Evolutionary conservation across 2,329 filamentous ascomycete species (phyloP).

Genomic region (Neocucurbitaria cava): DNA sequence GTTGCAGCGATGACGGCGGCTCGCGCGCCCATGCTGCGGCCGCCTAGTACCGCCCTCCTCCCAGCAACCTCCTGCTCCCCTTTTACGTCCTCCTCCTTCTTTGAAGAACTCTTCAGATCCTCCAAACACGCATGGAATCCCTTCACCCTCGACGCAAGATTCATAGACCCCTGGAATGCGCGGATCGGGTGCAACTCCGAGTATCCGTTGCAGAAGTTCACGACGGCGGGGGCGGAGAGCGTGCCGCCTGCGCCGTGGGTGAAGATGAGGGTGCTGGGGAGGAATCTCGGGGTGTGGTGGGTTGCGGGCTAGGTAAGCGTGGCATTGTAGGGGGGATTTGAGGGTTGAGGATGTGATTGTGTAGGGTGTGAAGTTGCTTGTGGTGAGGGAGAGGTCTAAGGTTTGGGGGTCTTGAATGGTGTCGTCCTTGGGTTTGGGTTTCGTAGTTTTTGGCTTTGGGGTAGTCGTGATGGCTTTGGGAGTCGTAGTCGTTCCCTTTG

Average conservation of each 20-base stretch:
- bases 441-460: not conserved
- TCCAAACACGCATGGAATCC: conserved; percentile 48
- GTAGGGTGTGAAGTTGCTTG: conserved; percentile 1
- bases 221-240: conserved; percentile 47
- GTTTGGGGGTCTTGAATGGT: not conserved
- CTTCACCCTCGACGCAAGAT: conserved; percentile 47
- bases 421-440: not conserved
- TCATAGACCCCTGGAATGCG: conserved; percentile 52
- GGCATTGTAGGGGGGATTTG: conserved; percentile 31
- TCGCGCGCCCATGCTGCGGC: conserved; percentile 54
- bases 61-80: not conserved
- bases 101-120: conserved; percentile 9
- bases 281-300: not conserved
- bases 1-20: conserved; percentile 50
- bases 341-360: conserved; percentile 20
- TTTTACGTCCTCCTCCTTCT: not conserved
- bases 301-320: conserved; percentile 15
- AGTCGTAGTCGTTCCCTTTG: not conserved
- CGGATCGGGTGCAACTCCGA: conserved; percentile 27
- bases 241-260: conserved; percentile 56
- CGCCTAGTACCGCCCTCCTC: conserved; percentile 34
- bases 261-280: conserved; percentile 43
- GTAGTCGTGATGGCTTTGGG: not conserved
- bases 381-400: not conserved
- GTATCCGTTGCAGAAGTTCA: conserved; percentile 51